phyloP scores from a whole-genome alignment of 140 eudicot species.

The Stevia rebaudiana region DNA sequence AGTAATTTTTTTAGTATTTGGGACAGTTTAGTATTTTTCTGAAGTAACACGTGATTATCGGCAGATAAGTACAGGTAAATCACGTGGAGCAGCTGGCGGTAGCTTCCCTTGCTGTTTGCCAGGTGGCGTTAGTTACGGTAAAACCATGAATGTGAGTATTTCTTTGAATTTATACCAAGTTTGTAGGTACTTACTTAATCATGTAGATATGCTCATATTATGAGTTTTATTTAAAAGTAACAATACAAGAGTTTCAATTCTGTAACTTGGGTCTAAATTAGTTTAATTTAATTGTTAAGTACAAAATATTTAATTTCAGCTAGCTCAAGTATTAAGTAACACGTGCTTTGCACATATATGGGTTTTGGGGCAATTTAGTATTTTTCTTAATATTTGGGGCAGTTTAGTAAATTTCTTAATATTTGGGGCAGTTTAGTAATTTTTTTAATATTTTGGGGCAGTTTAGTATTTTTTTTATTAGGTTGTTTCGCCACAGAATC shows the following conservation, averaged over 20 bases:
- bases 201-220: too few relatives aligned
- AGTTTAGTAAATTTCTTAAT: too few relatives aligned
- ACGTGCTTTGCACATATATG: background rate
- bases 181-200: too few relatives aligned
- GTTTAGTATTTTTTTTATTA: too few relatives aligned
- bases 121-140: slow-evolving; percentile 71
- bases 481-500: slow-evolving; percentile 55
- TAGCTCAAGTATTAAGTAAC: background rate
- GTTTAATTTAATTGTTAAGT: background rate
- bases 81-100: slow-evolving; percentile 49
- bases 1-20: too few relatives aligned
- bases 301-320: background rate
- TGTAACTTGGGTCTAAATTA: background rate
- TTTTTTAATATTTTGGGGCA: too few relatives aligned
- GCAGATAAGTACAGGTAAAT: too few relatives aligned
- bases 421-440: too few relatives aligned
- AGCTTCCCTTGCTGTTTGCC: too few relatives aligned
- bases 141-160: slow-evolving; percentile 66
- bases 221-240: background rate
- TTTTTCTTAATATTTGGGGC: too few relatives aligned
- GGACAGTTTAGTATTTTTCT: too few relatives aligned
- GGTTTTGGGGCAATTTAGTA: background rate
- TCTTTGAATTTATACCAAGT: background rate
- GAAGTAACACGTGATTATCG: too few relatives aligned
- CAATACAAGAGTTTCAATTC: background rate